A percentile compares a stretch with the other conserved stretches of the same genome.
These are phyloP conservation scores for Lagenidium sp. DNA, from an alignment of 352 stramenopile genomes.

Conservation along the genomic window DNA sequence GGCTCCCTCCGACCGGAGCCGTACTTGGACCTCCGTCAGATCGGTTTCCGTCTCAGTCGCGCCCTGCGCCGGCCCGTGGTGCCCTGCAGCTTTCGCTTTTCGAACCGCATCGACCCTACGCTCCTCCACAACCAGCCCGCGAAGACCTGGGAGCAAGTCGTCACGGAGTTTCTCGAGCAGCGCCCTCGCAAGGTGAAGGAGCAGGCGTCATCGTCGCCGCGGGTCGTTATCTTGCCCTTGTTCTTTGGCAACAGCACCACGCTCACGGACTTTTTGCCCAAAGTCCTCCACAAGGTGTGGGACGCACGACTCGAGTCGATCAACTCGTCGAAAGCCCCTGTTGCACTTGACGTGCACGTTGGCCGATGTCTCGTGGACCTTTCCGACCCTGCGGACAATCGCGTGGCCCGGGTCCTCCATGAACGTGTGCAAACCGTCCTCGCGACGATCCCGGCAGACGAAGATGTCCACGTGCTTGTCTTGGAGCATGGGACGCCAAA, in stretches of 20 bases:
- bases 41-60: slow-evolving; percentile 57
- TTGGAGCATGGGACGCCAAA: slow-evolving; percentile 72
- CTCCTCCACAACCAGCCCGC: slow-evolving; percentile 55
- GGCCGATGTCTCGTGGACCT: slow-evolving; percentile 53
- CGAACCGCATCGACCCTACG: slow-evolving; percentile 45
- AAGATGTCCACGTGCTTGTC: slow-evolving; percentile 49
- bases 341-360: too few relatives aligned
- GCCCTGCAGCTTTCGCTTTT: slow-evolving; percentile 74
- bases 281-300: slow-evolving; percentile 42
- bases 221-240: slow-evolving; percentile 61
- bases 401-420: slow-evolving; percentile 51
- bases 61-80: slow-evolving; percentile 40
- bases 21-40: slow-evolving; percentile 64
- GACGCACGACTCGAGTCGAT: slow-evolving; percentile 13
- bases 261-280: slow-evolving; percentile 66
- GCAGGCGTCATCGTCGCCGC: not conserved
- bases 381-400: slow-evolving; percentile 30
- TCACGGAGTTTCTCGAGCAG: slow-evolving; percentile 30
- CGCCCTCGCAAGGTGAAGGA: slow-evolving; percentile 10
- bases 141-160: slow-evolving; percentile 55
- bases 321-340: too few relatives aligned
- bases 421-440: slow-evolving; percentile 39
- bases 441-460: slow-evolving; percentile 6
- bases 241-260: slow-evolving; percentile 76
- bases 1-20: slow-evolving; percentile 60